Evolutionary conservation across 805 yeast species (phyloP).

Genomic region (Tetrapisispora iriomotensis): DNA sequence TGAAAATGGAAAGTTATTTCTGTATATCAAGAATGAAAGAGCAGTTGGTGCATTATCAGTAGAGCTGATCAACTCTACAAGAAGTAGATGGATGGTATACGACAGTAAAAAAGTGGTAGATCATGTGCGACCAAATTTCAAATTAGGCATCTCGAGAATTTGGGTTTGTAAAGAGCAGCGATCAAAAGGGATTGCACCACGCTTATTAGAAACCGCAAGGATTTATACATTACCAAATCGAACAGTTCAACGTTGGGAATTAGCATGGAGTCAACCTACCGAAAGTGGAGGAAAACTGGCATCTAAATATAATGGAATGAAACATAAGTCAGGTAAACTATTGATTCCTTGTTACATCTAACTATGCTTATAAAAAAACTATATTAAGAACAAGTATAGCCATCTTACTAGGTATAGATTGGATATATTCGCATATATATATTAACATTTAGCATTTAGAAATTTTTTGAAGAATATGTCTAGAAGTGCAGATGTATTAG

Average conservation of each 20-base stretch:
- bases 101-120: constrained; percentile 44
- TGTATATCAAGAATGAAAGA: constrained; percentile 36
- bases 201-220: constrained; percentile 37
- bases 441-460: not conserved
- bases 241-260: constrained; percentile 31
- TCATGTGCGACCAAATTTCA: constrained; percentile 30
- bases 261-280: constrained; percentile 71
- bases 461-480: too few species aligned
- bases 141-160: constrained; percentile 42
- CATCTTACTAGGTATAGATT: too few species aligned
- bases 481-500: not conserved
- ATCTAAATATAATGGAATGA: constrained; percentile 41
- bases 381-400: too few species aligned
- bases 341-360: constrained; percentile 26
- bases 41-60: constrained; percentile 51
- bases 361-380: too few species aligned
- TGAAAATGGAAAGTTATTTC: constrained; percentile 37
- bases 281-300: constrained; percentile 55
- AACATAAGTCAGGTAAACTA: constrained; percentile 33
- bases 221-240: constrained; percentile 42
- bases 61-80: constrained; percentile 32
- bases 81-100: constrained; percentile 52
- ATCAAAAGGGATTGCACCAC: constrained; percentile 40
- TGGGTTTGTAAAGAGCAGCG: constrained; percentile 39
- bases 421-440: not conserved